phyloP scores from a whole-genome alignment of 352 stramenopile genomes.

The Blastocystis sp. region DNA sequence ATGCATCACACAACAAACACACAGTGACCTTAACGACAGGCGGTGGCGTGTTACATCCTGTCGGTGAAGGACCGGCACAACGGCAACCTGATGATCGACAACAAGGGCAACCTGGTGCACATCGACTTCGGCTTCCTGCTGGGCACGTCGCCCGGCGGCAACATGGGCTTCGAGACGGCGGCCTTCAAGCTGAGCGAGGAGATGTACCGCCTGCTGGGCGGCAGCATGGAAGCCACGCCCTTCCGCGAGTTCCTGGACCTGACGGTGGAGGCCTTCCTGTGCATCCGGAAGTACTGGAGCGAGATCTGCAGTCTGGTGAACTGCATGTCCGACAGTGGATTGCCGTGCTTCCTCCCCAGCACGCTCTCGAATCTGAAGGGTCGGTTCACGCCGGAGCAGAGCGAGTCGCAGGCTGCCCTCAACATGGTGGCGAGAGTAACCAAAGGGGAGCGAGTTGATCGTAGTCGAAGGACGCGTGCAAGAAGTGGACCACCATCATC shows the following conservation, averaged over 20 bases:
- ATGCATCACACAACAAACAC: neutral
- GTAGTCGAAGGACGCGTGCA: slow-evolving; percentile 56
- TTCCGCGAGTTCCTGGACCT: slow-evolving; percentile 71
- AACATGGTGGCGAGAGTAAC: slow-evolving; percentile 67
- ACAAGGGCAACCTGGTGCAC: slow-evolving; percentile 84
- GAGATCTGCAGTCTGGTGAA: slow-evolving; percentile 65
- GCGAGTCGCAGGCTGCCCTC: slow-evolving; percentile 64
- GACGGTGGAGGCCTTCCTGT: slow-evolving; percentile 68
- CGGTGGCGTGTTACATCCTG: slow-evolving; percentile 81
- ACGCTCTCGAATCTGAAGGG: slow-evolving; percentile 68
- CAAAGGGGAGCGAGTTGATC: neutral
- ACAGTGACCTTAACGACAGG: slow-evolving; percentile 18
- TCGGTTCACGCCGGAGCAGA: slow-evolving; percentile 44
- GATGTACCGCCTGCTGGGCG: slow-evolving; percentile 82
- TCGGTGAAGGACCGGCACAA: slow-evolving; percentile 91
- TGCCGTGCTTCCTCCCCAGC: slow-evolving; percentile 71
- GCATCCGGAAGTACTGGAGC: slow-evolving; percentile 60
- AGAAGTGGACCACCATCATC: slow-evolving; percentile 69
- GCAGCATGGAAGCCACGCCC: slow-evolving; percentile 15
- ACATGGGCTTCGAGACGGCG: slow-evolving; percentile 85
- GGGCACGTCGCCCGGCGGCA: slow-evolving; percentile 85
- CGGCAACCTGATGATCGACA: slow-evolving; percentile 89
- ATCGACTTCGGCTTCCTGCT: slow-evolving; percentile 95
- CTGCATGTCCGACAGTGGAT: slow-evolving; percentile 70
- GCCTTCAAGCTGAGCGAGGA: slow-evolving; percentile 92